Conservation (phyloP, 2,329 filamentous ascomycete genomes). For the Ophiostoma montium region DNA sequence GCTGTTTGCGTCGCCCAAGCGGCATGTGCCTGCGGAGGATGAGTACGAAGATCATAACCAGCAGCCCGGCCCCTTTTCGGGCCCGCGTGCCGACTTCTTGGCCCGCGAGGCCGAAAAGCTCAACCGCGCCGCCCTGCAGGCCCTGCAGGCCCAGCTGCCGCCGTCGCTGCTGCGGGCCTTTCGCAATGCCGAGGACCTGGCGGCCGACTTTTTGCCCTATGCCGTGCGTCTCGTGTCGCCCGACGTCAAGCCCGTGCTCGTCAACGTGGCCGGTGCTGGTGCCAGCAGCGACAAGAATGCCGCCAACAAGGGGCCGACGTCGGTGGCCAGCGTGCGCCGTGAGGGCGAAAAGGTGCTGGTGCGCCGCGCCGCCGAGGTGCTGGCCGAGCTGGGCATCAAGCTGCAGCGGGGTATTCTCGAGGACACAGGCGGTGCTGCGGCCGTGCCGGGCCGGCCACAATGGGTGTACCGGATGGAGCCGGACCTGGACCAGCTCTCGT, state of each 20-base stretch:
- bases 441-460: slow-evolving; percentile 38
- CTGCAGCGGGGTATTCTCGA: slow-evolving; percentile 75
- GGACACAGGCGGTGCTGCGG: slow-evolving; percentile 19
- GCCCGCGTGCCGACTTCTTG: slow-evolving; percentile 66
- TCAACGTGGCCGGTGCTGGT: slow-evolving; percentile 51
- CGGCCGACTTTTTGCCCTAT: slow-evolving; percentile 74
- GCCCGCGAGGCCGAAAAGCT: slow-evolving; percentile 70
- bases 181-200: slow-evolving; percentile 62
- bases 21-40: slow-evolving; percentile 28
- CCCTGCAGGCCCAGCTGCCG: slow-evolving; percentile 57
- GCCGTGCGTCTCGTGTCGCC: slow-evolving; percentile 73
- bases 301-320: slow-evolving; percentile 44
- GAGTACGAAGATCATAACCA: slow-evolving; percentile 28
- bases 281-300: neutral
- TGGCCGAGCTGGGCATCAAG: slow-evolving; percentile 67
- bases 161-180: slow-evolving; percentile 63
- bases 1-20: slow-evolving; percentile 65
- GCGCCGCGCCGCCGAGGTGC: slow-evolving; percentile 61
- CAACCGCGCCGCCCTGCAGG: slow-evolving; percentile 59
- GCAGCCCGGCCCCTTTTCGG: slow-evolving; percentile 56
- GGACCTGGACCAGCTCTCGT: slow-evolving; percentile 63
- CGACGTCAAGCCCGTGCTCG: slow-evolving; percentile 78
- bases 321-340: slow-evolving; percentile 66
- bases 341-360: slow-evolving; percentile 75
- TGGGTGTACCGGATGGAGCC: slow-evolving; percentile 95